Evolutionary conservation across 768 basidiomycete genomes (phyloP).

Genomic region (Mycena crocata): DNA sequence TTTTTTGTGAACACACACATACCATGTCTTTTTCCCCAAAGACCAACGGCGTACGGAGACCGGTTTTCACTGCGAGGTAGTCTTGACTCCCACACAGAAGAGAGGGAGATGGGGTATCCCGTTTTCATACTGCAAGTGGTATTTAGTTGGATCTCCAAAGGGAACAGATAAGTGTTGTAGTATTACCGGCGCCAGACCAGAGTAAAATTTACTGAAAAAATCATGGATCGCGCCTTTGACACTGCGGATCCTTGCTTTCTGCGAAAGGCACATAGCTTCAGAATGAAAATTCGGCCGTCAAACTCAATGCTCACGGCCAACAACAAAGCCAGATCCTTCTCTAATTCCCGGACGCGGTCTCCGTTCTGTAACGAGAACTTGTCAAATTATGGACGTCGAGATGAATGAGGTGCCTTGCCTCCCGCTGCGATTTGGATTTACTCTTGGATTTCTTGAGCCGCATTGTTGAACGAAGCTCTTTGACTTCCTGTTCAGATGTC

Average conservation of each 20-base stretch:
- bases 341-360: neutral
- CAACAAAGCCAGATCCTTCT: neutral
- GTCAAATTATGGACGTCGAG: neutral
- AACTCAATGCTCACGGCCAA: neutral
- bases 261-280: neutral
- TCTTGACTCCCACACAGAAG: constrained; percentile 14
- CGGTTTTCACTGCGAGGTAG: neutral
- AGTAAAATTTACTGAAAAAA: neutral
- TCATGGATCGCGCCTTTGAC: neutral
- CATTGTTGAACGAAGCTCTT: neutral
- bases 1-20: neutral
- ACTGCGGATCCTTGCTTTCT: neutral
- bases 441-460: neutral
- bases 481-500: neutral
- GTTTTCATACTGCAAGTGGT: neutral
- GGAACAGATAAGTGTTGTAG: neutral
- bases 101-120: neutral
- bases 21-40: neutral
- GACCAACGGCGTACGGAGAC: neutral
- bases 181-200: neutral
- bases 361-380: neutral
- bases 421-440: neutral
- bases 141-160: neutral
- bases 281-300: neutral
- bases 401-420: neutral